phyloP scores from a whole-genome alignment of 2,329 filamentous ascomycete species.

The Talaromyces rugulosus region DNA sequence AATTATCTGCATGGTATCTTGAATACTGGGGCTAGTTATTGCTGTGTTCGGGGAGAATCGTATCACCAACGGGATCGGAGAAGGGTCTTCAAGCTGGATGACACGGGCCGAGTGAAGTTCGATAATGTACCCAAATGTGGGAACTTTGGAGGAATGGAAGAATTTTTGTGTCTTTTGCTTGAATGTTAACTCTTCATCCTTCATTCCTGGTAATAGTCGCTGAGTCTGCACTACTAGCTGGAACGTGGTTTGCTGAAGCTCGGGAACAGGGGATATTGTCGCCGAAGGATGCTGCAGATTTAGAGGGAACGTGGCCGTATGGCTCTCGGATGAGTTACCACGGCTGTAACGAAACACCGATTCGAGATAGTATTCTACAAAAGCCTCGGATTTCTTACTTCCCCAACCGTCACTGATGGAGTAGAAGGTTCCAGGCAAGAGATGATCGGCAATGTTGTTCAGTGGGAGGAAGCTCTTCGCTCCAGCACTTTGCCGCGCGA shows the following conservation, averaged over 20 bases:
- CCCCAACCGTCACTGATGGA: background rate
- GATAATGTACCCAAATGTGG: conserved; percentile 23
- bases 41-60: conserved; percentile 6
- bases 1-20: conserved; percentile 11
- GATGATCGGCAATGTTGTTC: conserved; percentile 1
- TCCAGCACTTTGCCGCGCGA: background rate
- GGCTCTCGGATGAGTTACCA: background rate
- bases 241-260: background rate
- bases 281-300: conserved; percentile 12
- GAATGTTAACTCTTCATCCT: conserved; percentile 25
- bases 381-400: conserved; percentile 16
- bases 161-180: conserved; percentile 30
- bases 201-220: conserved; percentile 29
- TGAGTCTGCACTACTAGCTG: conserved; percentile 18
- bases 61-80: conserved; percentile 15
- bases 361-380: conserved; percentile 36
- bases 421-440: conserved; percentile 16
- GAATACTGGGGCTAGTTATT: conserved; percentile 13
- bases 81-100: conserved; percentile 19
- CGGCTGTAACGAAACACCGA: conserved; percentile 20
- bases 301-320: conserved; percentile 15
- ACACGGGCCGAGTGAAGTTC: conserved; percentile 22
- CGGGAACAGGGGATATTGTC: background rate
- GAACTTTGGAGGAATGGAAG: conserved; percentile 32
- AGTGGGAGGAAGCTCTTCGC: conserved; percentile 15